These are phyloP conservation scores for Ulota crispa DNA, from an alignment of 225 moss, liverwort and hornwort species.

Conservation along the genomic window DNA sequence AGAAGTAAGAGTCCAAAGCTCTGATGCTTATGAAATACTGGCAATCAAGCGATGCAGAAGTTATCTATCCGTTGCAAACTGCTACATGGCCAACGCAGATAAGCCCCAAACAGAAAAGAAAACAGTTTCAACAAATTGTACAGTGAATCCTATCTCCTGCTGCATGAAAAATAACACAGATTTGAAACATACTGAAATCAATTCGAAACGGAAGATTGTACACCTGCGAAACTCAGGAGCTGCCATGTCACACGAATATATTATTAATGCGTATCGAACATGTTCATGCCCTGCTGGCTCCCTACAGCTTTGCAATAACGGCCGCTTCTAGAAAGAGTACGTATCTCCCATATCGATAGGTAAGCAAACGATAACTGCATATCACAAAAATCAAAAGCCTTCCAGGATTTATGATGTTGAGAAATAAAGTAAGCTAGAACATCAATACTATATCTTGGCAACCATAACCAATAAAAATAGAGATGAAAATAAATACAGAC, in stretches of 20 bases:
- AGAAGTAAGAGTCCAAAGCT: not conserved
- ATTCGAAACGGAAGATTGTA: not conserved
- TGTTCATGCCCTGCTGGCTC: not conserved
- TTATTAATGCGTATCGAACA: not conserved
- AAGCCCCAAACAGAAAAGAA: not conserved
- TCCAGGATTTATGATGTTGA: not conserved
- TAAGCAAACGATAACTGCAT: conserved; percentile 16
- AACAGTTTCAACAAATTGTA: not conserved
- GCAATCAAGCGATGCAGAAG: not conserved
- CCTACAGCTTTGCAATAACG: not conserved
- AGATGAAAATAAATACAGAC: not conserved
- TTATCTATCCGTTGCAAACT: not conserved
- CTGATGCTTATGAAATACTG: not conserved
- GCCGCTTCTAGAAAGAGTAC: not conserved
- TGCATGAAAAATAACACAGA: not conserved
- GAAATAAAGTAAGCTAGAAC: not conserved
- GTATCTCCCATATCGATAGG: conserved; percentile 18
- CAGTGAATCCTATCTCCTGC: not conserved
- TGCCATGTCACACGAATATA: not conserved
- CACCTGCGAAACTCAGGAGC: not conserved
- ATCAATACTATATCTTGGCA: not conserved
- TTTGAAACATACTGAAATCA: not conserved
- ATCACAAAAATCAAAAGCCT: conserved; percentile 15
- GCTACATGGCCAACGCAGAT: not conserved
- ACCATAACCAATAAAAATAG: not conserved